Conservation (phyloP, 495 filamentous ascomycete genomes). For the Daldinia grandis region DNA sequence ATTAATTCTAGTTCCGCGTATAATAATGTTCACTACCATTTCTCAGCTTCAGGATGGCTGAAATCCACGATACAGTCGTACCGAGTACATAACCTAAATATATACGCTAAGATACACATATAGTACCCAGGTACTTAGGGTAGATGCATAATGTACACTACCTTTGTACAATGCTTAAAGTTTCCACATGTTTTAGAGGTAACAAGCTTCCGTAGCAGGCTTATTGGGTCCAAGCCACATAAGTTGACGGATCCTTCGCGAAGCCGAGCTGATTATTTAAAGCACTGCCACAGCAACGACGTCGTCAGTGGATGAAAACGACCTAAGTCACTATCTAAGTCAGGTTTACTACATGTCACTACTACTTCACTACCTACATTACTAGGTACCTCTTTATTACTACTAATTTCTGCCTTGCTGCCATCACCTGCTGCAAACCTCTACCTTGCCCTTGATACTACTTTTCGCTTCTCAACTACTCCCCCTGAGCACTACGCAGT, state of each 20-base stretch:
- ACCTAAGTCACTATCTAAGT: slow-evolving; percentile 9
- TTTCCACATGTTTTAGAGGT: slow-evolving; percentile 9
- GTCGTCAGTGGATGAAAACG: slow-evolving; percentile 24
- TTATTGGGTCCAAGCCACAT: slow-evolving; percentile 39
- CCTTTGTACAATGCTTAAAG: neutral
- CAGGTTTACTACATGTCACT: slow-evolving; percentile 15
- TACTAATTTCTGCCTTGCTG: slow-evolving; percentile 5
- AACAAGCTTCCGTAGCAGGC: neutral
- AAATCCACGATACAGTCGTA: neutral
- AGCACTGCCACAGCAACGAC: slow-evolving; percentile 47
- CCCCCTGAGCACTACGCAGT: slow-evolving; percentile 5
- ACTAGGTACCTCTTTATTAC: neutral
- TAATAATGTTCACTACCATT: slow-evolving; percentile 6
- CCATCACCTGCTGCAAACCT: neutral
- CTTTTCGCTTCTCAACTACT: slow-evolving; percentile 1
- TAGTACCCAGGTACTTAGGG: too few species aligned
- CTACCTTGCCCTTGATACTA: neutral
- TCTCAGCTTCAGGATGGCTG: neutral
- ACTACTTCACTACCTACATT: neutral
- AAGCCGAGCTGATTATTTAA: slow-evolving; percentile 18
- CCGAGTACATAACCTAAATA: neutral
- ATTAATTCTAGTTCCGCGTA: neutral
- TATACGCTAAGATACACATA: neutral
- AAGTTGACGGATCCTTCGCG: slow-evolving; percentile 32
- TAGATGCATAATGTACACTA: neutral